phyloP scores from a whole-genome alignment of 371 early-diverging fungal species.

The Mortierella sp. region DNA sequence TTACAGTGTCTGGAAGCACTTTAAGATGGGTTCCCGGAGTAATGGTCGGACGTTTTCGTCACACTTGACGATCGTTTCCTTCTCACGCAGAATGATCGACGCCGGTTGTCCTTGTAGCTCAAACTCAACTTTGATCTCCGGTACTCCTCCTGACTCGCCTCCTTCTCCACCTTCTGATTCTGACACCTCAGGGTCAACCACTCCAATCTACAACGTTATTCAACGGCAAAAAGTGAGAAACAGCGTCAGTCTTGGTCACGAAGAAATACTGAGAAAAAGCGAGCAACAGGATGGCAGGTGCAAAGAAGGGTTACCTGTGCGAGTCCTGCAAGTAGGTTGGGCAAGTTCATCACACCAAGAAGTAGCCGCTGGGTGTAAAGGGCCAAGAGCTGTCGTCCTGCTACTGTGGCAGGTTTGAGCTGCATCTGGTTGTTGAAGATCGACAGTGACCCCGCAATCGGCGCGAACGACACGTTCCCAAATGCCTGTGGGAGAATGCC shows the following conservation, averaged over 20 bases:
- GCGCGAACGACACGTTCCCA: conserved; percentile 41
- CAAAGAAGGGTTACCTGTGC: conserved; percentile 15
- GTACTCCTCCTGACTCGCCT: neutral
- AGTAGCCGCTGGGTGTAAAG: conserved; percentile 44
- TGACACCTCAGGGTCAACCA: conserved; percentile 26
- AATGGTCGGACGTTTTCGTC: conserved; percentile 44
- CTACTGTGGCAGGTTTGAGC: conserved; percentile 42
- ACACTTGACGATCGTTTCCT: conserved; percentile 49
- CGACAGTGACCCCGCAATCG: conserved; percentile 51
- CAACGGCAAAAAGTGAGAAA: too few species aligned
- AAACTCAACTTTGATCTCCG: conserved; percentile 52
- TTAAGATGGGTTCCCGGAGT: conserved; percentile 43
- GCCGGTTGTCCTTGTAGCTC: conserved; percentile 34
- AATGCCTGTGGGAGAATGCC: conserved; percentile 51
- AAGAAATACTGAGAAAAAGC: too few species aligned
- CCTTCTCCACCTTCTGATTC: conserved; percentile 11
- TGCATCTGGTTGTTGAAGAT: conserved; percentile 58
- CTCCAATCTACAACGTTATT: conserved; percentile 30
- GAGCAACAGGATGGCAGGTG: too few species aligned
- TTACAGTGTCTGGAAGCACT: conserved; percentile 48
- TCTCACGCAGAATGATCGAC: conserved; percentile 37
- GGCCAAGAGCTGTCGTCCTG: conserved; percentile 45
- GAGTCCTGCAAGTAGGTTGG: conserved; percentile 38
- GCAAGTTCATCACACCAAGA: conserved; percentile 51
- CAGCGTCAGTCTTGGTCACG: too few species aligned